A percentile compares a stretch with the other conserved stretches of the same genome.
Conservation (phyloP, 345 rosid species). For the Salix purpurea region DNA sequence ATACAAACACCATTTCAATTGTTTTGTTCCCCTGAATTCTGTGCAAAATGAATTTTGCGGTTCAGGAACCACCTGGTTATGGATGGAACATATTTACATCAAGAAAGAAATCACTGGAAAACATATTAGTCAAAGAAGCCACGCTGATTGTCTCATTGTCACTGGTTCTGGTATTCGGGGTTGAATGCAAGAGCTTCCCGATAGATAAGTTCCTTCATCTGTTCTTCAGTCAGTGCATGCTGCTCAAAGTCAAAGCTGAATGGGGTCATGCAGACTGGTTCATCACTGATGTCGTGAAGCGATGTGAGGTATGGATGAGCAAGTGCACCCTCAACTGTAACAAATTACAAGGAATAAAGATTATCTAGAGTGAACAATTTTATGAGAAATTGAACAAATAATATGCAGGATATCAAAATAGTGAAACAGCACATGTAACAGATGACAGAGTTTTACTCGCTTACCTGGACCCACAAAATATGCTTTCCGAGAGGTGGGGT, state of each 20-base stretch:
- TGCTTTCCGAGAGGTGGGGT: too few relatives aligned
- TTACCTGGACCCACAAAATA: too few relatives aligned
- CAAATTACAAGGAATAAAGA: background rate
- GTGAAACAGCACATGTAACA: background rate
- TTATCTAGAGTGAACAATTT: background rate
- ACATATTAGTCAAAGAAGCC: slow-evolving; percentile 12
- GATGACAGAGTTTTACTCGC: too few relatives aligned
- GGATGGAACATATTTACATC: slow-evolving; percentile 41
- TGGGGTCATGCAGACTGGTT: slow-evolving; percentile 68
- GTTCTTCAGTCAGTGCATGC: slow-evolving; percentile 60
- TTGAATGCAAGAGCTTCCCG: slow-evolving; percentile 80
- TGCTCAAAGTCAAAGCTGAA: slow-evolving; percentile 74
- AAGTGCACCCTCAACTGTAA: slow-evolving; percentile 71
- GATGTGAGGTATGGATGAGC: slow-evolving; percentile 76
- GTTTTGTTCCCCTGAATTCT: slow-evolving; percentile 22
- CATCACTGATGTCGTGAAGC: slow-evolving; percentile 60
- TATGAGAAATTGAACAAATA: background rate
- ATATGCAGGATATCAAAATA: background rate
- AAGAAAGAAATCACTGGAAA: slow-evolving; percentile 22
- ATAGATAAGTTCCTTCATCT: slow-evolving; percentile 80
- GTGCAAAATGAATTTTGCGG: slow-evolving; percentile 22
- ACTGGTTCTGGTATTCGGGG: slow-evolving; percentile 54
- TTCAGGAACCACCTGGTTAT: slow-evolving; percentile 32
- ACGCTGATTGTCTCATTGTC: slow-evolving; percentile 4
- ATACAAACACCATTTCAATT: slow-evolving; percentile 33